Base-by-base conservation (phyloP, 2,329 filamentous ascomycete species). In the Cladosporium austrohemisphaericum region DNA sequence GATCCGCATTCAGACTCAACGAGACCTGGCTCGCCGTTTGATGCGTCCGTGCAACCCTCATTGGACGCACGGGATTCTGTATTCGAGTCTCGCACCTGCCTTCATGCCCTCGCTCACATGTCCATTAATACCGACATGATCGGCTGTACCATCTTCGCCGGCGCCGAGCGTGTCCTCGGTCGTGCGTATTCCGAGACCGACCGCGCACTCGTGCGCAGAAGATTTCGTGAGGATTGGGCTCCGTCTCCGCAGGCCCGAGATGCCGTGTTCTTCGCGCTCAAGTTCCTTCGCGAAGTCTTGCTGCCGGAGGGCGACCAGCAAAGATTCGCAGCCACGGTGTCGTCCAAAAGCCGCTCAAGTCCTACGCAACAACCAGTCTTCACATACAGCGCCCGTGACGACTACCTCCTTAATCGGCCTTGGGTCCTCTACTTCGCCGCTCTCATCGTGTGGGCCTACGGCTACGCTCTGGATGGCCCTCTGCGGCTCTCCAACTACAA, bases 71-170 rank as follows among this genome's bases (percentile, higher is more conserved):
- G 85, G 60, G 81, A 86, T 53, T 84, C 84, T 58, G 84, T 94
- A 23, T 92, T 93, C 59, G 89, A 96, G 65, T 90, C 86, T 55
- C 82, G 89, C 16, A 94, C 86, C 2, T 92, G 95, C 22, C 75
- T 97, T 36, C 91, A 97, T 64, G 89, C 95, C 60, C 75, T 98
- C 10, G 93, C 93, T 0, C 93, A 97, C 67, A 96, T 98, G 88
- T 89, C 90, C 3, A 95, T 95, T 79, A 90, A 97, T 63, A 90
- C 95, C 19, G 92, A 97, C 63, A 89, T 97, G 47, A 88, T 95
- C n/a, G 92, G 97, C 66, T 92, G 90, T 61, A 92, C 97, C 69
- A 94, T 97, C 57, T 96, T 93, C 66, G 93, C 92, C 4, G 84
- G 91, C 7, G 89, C 92, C 1, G 88, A 85, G 58, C 79, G 91